Base-by-base conservation (phyloP, 2,329 filamentous ascomycete species). In the Talaromyces islandicus region DNA sequence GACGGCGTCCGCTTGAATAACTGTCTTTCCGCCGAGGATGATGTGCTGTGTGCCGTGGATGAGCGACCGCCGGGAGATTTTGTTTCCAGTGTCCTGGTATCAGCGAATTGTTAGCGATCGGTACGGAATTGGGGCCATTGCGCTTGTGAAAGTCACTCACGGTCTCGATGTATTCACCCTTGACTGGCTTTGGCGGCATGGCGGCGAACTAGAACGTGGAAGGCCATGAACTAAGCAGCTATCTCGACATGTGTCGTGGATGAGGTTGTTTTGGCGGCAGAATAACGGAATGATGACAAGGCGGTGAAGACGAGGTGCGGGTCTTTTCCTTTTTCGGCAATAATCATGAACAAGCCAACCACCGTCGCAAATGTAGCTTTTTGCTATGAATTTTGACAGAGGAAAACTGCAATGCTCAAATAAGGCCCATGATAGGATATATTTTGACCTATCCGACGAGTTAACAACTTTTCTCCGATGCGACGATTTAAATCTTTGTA, bases 21-120 rank as follows among this genome's bases (percentile, higher is more conserved):
- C 91, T 0, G 92, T 96, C 77, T 91, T 96, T 64, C 94, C 94
- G 67, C 92, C 94, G 1, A 99, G 88, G 76, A 96, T 96, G 77
- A 99, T 97, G 78, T 97, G 96, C 68, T 96, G 92, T 24, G 93
- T 97, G 69, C 94, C 94, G 70, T 96, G 90, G 67, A 99, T 91
- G 72, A 89, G 88, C 63, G 91, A 90, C 67, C 91, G 91, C 66
- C 94, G 91, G 43, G 92, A 93, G 69, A 99, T 94, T 80, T 97
- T 97, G 84, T 99, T 99, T 66, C 94, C 94, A 2, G 92, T 96
- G 78, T 97, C 93, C 92, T 96, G 4, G 32, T 27, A 12, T n/a
- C 14, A 29, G 48, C 35, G 25, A 24, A 6, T 12, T 24, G 21
- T 52, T 29, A 52, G 48, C 48, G 50, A 61, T 51, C 51, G 38